Evolutionary conservation across 345 rosid genomes (phyloP), one percentile per base, ranked within the genome.

Genomic region (Gossypium ekmanianum): DNA sequence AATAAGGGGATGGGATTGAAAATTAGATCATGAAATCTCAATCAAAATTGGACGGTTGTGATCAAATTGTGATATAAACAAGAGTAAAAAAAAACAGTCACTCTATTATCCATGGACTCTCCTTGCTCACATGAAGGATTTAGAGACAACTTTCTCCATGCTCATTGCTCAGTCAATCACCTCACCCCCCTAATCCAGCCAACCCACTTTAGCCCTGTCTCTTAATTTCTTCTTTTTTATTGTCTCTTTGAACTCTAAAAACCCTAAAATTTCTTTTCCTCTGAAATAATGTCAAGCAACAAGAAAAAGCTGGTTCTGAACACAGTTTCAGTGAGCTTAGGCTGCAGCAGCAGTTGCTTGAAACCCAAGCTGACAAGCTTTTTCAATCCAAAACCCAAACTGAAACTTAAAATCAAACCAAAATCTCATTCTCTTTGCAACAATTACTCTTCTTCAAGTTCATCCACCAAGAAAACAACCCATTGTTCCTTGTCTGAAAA

Each of bases 311-410:
- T 84, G 43, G 65, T 75, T 51, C 79, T 86, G 48, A 92, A 83
- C 81, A 68, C 87, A 1, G 91, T 85, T 64, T 78, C 94, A 22
- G 90, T 94, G 17, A 85, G 83, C 88, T 59, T 90, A 24, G 92
- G 93, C 59, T 94, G 98, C 74, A 61, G 90, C 75, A 86, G 89
- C 75, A 86, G 89, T 78, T 94, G 94, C 87, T 84, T 79, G 82
- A 84, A 79, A 77, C 85, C 89, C 34, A 90, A 62, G 41, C 86
- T 92, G 26, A 79, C 85, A 52, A 75, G 75, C 18, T 55, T 94
- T 62, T 85, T 89, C 83, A 82, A 78, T 77, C 89, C 84, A 11
- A 84, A 69, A 67, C 76, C 84, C 0, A 88, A 78, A 22, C 44
- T 10, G 56, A 78, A 81, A 2, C n/a, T 4, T 7, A 61, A 61